These are phyloP conservation scores for Fallopia convolvulus DNA, from an alignment of 148 eudicot genomes.

Conservation along the genomic window DNA sequence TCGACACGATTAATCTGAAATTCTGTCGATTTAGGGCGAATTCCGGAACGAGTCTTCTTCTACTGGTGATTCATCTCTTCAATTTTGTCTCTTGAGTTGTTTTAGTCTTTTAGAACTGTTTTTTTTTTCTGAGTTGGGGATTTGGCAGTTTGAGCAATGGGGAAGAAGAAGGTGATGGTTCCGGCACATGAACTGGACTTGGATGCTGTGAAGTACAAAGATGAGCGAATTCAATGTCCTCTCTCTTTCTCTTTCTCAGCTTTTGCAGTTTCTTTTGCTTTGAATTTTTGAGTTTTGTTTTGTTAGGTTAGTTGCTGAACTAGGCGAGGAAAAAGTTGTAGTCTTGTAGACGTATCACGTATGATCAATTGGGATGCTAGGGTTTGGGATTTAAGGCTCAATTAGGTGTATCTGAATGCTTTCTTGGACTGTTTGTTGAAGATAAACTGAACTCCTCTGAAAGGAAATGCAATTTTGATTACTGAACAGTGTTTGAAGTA, in stretches of 20 bases:
- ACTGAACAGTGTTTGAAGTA: background rate
- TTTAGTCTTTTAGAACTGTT: background rate
- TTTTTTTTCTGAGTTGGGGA: constrained; percentile 13
- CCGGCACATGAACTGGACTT: constrained; percentile 71
- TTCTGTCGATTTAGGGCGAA: background rate
- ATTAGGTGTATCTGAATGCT: background rate
- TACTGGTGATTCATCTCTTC: background rate
- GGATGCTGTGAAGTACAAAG: constrained; percentile 49
- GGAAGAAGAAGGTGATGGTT: constrained; percentile 63
- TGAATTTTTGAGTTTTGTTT: background rate
- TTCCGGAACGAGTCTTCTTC: background rate
- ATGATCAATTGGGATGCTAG: background rate
- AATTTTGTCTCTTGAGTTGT: background rate
- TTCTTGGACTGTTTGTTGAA: background rate
- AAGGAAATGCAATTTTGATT: background rate
- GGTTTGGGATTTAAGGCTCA: background rate
- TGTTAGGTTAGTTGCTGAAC: background rate
- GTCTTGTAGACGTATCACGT: background rate
- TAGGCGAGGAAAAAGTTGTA: too few relatives aligned
- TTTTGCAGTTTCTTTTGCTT: background rate
- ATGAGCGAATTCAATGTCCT: constrained; percentile 53
- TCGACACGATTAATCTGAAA: background rate
- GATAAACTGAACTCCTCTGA: background rate
- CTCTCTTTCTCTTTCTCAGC: constrained; percentile 4
- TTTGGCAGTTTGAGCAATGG: constrained; percentile 37